These are phyloP conservation scores for Metschnikowia proteae DNA, from an alignment of 805 yeast species.

Conservation along the genomic window DNA sequence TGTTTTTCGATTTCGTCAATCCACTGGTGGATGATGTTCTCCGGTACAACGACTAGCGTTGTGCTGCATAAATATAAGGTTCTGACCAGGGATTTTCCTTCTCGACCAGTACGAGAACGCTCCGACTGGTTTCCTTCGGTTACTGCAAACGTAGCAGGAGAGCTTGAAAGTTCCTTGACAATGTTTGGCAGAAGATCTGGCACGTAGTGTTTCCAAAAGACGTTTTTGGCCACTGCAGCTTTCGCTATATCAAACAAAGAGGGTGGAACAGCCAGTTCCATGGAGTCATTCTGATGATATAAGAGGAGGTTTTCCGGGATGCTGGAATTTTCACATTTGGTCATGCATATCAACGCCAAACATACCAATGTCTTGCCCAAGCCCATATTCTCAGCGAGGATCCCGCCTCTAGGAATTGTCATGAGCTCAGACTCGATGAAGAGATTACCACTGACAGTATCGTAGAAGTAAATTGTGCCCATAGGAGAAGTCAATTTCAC, in stretches of 20 bases:
- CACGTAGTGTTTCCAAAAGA: slow-evolving; percentile 54
- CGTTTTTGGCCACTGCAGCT: slow-evolving; percentile 35
- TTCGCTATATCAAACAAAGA: slow-evolving; percentile 41
- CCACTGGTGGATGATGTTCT: slow-evolving; percentile 68
- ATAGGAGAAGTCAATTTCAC: slow-evolving; percentile 22
- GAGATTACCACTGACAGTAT: slow-evolving; percentile 30
- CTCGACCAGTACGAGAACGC: slow-evolving; percentile 17
- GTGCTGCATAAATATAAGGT: slow-evolving; percentile 46
- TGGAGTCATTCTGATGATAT: slow-evolving; percentile 12
- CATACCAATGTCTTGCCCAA: slow-evolving; percentile 62
- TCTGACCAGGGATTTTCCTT: slow-evolving; percentile 11
- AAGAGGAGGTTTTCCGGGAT: slow-evolving; percentile 35
- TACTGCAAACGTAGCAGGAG: slow-evolving; percentile 46
- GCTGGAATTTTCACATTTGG: slow-evolving; percentile 49
- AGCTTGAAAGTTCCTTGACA: slow-evolving; percentile 26
- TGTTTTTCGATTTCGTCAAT: slow-evolving; percentile 55
- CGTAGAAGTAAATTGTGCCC: slow-evolving; percentile 29
- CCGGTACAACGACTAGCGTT: slow-evolving; percentile 62
- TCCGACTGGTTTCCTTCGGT: slow-evolving; percentile 6
- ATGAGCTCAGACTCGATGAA: slow-evolving; percentile 38
- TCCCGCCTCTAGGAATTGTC: slow-evolving; percentile 55
- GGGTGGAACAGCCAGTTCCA: not conserved
- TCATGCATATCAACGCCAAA: slow-evolving; percentile 50
- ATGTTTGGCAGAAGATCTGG: slow-evolving; percentile 45
- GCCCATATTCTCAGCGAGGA: slow-evolving; percentile 67